Conservation (phyloP, 2,329 filamentous ascomycete species). For the Pestalotiopsis sp. region DNA sequence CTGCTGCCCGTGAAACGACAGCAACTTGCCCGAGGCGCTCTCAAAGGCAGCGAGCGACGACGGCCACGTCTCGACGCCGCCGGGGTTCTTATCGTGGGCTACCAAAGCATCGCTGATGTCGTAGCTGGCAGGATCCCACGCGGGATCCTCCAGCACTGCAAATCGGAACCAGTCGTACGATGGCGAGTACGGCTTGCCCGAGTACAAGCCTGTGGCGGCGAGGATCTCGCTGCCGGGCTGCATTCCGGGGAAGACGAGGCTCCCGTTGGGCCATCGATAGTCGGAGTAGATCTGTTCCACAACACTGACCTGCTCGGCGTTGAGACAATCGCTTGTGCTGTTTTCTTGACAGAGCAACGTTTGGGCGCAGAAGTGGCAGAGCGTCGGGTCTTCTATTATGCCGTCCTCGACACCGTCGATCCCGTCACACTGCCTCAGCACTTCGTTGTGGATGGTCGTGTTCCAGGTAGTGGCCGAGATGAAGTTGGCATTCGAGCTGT, state of each 20-base stretch:
- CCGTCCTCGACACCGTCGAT: slow-evolving; percentile 43
- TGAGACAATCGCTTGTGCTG: slow-evolving; percentile 43
- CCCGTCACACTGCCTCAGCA: slow-evolving; percentile 41
- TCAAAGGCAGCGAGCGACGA: slow-evolving; percentile 40
- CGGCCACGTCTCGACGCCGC: slow-evolving; percentile 28
- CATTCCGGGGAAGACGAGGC: slow-evolving; percentile 50
- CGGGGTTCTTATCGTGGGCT: slow-evolving; percentile 22
- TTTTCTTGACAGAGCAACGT: slow-evolving; percentile 33
- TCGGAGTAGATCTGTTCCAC: slow-evolving; percentile 45
- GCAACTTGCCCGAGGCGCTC: slow-evolving; percentile 42
- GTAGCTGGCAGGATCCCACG: slow-evolving; percentile 41
- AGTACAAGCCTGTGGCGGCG: slow-evolving; percentile 41
- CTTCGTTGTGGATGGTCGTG: slow-evolving; percentile 35
- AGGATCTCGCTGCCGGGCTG: slow-evolving; percentile 48
- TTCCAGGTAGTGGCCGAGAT: slow-evolving; percentile 25
- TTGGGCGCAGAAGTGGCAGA: slow-evolving; percentile 39
- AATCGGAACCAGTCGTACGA: slow-evolving; percentile 51
- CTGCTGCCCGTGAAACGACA: slow-evolving; percentile 41
- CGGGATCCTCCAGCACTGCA: slow-evolving; percentile 46
- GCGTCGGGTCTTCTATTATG: slow-evolving; percentile 41
- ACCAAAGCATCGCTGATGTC: slow-evolving; percentile 35
- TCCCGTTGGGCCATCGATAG: slow-evolving; percentile 44
- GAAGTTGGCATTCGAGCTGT: slow-evolving; percentile 17
- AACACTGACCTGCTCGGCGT: slow-evolving; percentile 41
- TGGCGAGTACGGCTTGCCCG: slow-evolving; percentile 41